Evolutionary conservation across 352 stramenopile genomes (phyloP), one percentile per base, ranked within the genome.

Genomic region (Elongisporangium undulatum): DNA sequence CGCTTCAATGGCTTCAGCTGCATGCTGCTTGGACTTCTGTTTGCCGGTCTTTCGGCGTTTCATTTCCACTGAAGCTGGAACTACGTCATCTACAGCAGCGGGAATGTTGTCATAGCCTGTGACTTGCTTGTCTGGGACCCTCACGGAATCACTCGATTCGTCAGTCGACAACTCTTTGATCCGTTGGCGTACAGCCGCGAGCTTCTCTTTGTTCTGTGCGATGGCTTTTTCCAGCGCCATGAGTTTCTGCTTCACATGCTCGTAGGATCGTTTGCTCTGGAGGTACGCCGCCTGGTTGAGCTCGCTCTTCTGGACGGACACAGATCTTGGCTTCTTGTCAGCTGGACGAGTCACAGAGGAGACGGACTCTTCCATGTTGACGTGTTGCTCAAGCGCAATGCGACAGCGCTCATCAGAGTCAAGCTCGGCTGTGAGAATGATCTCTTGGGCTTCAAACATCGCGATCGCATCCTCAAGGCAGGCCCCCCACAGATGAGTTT

Each of bases 181-280:
- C 23, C 71, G 70, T n/a, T 64, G 52, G 38, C 57, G 55, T 7
- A 79, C 66, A 39, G 68, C 64, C 12, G 20, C n/a, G 13, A 79
- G 59, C 34, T 79, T 79, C 39, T 79, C 71, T 45, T 66, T 68
- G 66, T 79, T 79, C 48, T 74, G 69, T n/a, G 56, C 60, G 20
- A 79, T 68, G 61, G 72, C 70, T 19, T 65, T 66, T 4, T 69
- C 57, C 15, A 79, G 67, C 6, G 63, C 59, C 3, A 59, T 58
- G 12, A 70, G 41, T 38, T 79, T 77, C 51, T 59, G 67, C 10
- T 65, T 60, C 21, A 74, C 55, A 26, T 73, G 59, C 3, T 49
- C 60, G 23, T 61, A 60, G 24, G 58, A 21, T 16, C 39, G 51
- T 26, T 55, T 51, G 1, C 10, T 53, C 15, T n/a, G 34, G 29